phyloP scores from a whole-genome alignment of 495 filamentous ascomycete genomes.

The Ramalina peruviana region DNA sequence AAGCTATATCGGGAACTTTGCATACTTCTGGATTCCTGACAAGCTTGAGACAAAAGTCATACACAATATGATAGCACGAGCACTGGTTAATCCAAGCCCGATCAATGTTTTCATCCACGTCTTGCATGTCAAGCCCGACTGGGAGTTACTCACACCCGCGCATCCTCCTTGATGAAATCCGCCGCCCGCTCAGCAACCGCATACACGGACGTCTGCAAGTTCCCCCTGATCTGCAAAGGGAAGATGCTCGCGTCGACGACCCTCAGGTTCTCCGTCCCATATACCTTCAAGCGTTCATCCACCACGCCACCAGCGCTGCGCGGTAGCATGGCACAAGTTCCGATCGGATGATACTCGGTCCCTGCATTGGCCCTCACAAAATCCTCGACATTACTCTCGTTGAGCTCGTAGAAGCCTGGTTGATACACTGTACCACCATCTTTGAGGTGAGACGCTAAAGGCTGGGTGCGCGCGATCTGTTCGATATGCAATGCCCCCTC shows the following conservation, averaged over 20 bases:
- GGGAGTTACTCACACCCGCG: too few species aligned
- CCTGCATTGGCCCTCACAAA: slow-evolving; percentile 8
- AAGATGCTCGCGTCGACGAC: slow-evolving; percentile 43
- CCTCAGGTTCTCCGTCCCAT: slow-evolving; percentile 35
- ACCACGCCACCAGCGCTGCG: slow-evolving; percentile 31
- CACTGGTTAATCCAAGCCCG: too few species aligned
- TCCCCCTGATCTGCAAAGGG: slow-evolving; percentile 38
- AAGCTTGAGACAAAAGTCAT: too few species aligned
- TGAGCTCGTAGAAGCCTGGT: slow-evolving; percentile 12
- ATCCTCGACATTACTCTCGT: slow-evolving; percentile 8
- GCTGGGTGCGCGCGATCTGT: slow-evolving; percentile 8
- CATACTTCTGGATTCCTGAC: too few species aligned
- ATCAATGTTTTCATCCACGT: too few species aligned
- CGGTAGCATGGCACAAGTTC: slow-evolving; percentile 39
- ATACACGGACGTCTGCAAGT: slow-evolving; percentile 39
- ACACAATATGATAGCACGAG: too few species aligned
- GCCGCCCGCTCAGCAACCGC: slow-evolving; percentile 44
- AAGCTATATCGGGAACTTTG: too few species aligned
- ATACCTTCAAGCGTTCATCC: slow-evolving; percentile 28
- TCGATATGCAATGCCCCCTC: slow-evolving; percentile 2
- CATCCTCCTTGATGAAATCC: slow-evolving; percentile 24
- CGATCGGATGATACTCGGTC: slow-evolving; percentile 25
- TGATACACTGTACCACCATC: slow-evolving; percentile 6
- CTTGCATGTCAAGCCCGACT: too few species aligned
- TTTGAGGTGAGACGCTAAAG: slow-evolving; percentile 10